Evolutionary conservation across 2,329 filamentous ascomycete species (phyloP).

Genomic region (Cytospora schulzeri): DNA sequence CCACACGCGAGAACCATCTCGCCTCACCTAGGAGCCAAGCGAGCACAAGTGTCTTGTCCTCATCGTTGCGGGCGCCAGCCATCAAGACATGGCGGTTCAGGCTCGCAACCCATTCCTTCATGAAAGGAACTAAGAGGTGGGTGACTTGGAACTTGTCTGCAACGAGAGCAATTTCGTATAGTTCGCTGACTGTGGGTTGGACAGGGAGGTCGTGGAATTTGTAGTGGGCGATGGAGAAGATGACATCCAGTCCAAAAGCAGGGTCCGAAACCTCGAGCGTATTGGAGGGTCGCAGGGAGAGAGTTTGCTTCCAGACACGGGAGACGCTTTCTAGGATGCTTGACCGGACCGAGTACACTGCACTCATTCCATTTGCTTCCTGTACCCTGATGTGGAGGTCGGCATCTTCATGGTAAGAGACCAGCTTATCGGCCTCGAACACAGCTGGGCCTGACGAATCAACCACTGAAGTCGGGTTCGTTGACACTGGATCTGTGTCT

Average conservation of each 20-base stretch:
- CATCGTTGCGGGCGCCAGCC: conserved; percentile 18
- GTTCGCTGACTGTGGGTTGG: conserved; percentile 24
- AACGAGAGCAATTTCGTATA: conserved; percentile 30
- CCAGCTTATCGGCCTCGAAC: conserved; percentile 3
- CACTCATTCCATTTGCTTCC: conserved; percentile 7
- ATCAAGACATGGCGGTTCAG: conserved; percentile 26
- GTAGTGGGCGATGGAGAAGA: conserved; percentile 33
- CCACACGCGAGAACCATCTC: conserved; percentile 27
- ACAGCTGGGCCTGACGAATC: conserved; percentile 3
- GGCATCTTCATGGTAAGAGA: conserved; percentile 30
- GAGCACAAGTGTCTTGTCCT: conserved; percentile 30
- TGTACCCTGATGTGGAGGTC: conserved; percentile 29
- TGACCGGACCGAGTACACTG: conserved; percentile 28
- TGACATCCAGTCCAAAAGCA: conserved; percentile 28
- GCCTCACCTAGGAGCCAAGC: conserved; percentile 32
- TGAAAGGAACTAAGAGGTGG: conserved; percentile 30
- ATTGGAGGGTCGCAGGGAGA: conserved; percentile 12
- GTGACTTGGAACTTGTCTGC: conserved; percentile 30
- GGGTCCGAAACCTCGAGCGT: conserved; percentile 18
- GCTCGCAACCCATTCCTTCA: conserved; percentile 28
- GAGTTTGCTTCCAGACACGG: conserved; percentile 22
- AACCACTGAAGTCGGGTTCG: conserved; percentile 8
- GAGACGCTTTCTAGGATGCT: conserved; percentile 29
- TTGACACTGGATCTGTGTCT: background rate
- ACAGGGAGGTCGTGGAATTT: conserved; percentile 31